phyloP scores from a whole-genome alignment of 495 filamentous ascomycete genomes.

The Mytilinidion resinicola region DNA sequence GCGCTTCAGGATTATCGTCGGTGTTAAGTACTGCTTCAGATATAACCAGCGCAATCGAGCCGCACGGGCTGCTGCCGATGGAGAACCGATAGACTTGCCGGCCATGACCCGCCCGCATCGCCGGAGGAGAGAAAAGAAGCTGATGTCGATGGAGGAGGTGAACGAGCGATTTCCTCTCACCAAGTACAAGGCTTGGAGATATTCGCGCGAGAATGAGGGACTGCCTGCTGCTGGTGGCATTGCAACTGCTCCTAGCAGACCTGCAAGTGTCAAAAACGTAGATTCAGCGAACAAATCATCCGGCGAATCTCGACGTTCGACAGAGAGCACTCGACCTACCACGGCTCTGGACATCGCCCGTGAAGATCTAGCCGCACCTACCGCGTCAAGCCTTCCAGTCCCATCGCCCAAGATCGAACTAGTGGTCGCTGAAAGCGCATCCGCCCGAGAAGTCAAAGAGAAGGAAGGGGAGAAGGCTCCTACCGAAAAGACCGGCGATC shows the following conservation, averaged over 20 bases:
- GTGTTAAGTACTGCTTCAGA: conserved; percentile 97
- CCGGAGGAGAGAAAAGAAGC: conserved; percentile 85
- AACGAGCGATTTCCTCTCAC: conserved; percentile 92
- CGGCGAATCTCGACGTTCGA: conserved; percentile 31
- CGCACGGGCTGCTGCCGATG: conserved; percentile 68
- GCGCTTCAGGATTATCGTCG: conserved; percentile 88
- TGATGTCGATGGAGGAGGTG: conserved; percentile 98
- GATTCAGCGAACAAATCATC: conserved; percentile 48
- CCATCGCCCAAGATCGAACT: conserved; percentile 1
- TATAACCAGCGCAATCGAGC: conserved; percentile 92
- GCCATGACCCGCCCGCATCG: conserved; percentile 74
- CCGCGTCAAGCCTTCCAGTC: conserved; percentile 8
- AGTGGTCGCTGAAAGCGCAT: not conserved
- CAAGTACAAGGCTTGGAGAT: conserved; percentile 95
- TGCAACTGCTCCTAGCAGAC: conserved; percentile 59
- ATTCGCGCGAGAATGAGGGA: conserved; percentile 73
- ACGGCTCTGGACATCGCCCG: conserved; percentile 28
- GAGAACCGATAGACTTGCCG: conserved; percentile 78
- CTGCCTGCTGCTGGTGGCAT: conserved; percentile 81
- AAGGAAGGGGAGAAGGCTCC: conserved; percentile 3
- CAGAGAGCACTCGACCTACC: conserved; percentile 21
- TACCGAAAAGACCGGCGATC: conserved; percentile 7
- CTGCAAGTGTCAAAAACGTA: conserved; percentile 58
- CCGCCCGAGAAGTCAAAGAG: conserved; percentile 2
- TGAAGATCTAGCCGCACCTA: conserved; percentile 21